Evolutionary conservation across 257 asterid genomes (phyloP).

Genomic region (Penstemon eatonii): DNA sequence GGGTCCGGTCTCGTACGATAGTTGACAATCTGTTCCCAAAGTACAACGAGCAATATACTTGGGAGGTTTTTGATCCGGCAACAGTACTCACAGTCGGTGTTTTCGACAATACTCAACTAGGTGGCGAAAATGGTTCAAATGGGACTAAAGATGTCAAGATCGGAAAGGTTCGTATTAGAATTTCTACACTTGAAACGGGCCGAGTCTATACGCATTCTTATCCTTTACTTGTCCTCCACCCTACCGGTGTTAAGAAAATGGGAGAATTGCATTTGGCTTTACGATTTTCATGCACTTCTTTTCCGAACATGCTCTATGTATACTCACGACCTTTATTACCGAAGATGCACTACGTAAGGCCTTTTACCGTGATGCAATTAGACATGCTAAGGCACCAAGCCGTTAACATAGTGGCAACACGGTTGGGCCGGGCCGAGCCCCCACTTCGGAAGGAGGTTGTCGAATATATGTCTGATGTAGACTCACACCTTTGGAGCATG

Average conservation of each 20-base stretch:
- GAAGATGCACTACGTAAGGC: constrained; percentile 83
- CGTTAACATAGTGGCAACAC: constrained; percentile 70
- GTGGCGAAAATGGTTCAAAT: constrained; percentile 48
- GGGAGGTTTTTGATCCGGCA: constrained; percentile 94
- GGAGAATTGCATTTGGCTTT: constrained; percentile 84
- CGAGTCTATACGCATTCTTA: constrained; percentile 86
- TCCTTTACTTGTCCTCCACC: constrained; percentile 77
- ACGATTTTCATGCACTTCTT: constrained; percentile 77
- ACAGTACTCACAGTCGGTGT: constrained; percentile 91
- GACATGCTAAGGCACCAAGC: constrained; percentile 91
- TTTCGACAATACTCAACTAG: constrained; percentile 74
- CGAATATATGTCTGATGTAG: constrained; percentile 86
- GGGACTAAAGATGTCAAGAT: constrained; percentile 66
- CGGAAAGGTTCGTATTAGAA: constrained; percentile 87
- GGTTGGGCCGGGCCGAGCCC: constrained; percentile 81
- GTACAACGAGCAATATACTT: constrained; percentile 80
- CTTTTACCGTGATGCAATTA: constrained; percentile 74
- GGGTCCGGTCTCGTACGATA: constrained; percentile 85
- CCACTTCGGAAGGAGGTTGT: constrained; percentile 86
- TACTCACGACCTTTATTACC: constrained; percentile 79
- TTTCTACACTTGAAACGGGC: constrained; percentile 84
- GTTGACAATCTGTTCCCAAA: constrained; percentile 76
- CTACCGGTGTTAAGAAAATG: constrained; percentile 86
- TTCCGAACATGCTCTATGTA: constrained; percentile 64
- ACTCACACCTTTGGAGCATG: constrained; percentile 95